These are phyloP conservation scores for Mucor plumbeus DNA, from an alignment of 371 early-diverging fungal genomes.

Conservation along the genomic window DNA sequence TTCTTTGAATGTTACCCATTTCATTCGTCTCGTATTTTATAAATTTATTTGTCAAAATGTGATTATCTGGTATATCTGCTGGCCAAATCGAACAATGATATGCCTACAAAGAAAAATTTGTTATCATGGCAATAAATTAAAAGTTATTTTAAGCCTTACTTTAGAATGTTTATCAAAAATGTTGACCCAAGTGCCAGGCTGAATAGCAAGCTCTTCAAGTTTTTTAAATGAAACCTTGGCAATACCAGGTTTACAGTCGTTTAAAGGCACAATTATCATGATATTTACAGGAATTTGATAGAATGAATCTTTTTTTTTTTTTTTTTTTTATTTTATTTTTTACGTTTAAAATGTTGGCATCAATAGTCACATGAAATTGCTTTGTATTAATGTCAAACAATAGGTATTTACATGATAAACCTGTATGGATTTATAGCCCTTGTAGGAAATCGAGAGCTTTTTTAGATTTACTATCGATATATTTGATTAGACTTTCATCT, in stretches of 20 bases:
- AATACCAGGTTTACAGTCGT: slow-evolving; percentile 24
- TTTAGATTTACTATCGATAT: slow-evolving; percentile 14
- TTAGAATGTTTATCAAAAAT: slow-evolving; percentile 1
- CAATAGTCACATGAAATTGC: background rate
- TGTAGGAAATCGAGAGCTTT: slow-evolving; percentile 9
- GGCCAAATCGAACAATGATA: slow-evolving; percentile 46
- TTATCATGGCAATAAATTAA: background rate
- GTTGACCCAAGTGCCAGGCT: slow-evolving; percentile 33
- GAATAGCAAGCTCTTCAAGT: slow-evolving; percentile 13
- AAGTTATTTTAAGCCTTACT: background rate
- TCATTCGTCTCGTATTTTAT: background rate
- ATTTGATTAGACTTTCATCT: background rate
- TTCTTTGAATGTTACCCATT: background rate
- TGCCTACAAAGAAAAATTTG: slow-evolving; percentile 2
- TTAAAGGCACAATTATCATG: slow-evolving; percentile 18
- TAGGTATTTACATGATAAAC: background rate
- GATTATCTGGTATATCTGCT: slow-evolving; percentile 12
- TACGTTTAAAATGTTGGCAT: background rate
- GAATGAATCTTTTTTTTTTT: background rate
- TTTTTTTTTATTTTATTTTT: background rate
- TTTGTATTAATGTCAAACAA: background rate
- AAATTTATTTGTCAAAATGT: background rate
- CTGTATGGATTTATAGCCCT: background rate
- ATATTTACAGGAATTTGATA: background rate
- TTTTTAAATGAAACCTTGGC: slow-evolving; percentile 30